A percentile compares a stretch with the other conserved stretches of the same genome.
These are phyloP conservation scores for Fraxinus sp. DNA, from an alignment of 305 asterid species.

Conservation along the genomic window DNA sequence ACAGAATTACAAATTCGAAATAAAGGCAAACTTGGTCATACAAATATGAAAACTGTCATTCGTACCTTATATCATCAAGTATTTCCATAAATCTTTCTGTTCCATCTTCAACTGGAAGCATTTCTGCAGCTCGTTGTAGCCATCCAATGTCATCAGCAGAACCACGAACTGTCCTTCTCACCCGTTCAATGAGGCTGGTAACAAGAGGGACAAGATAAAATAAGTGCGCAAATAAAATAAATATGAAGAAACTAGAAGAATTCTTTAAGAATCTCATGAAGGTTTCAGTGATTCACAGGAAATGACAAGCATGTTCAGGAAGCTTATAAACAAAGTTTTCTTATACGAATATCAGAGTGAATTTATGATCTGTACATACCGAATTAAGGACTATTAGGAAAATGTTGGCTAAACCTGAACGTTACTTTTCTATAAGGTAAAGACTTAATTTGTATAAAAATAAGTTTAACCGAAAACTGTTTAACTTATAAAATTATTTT, in stretches of 20 bases:
- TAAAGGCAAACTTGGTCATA: neutral
- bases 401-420: neutral
- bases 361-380: neutral
- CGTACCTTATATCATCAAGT: conserved; percentile 74
- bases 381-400: neutral
- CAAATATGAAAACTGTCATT: neutral
- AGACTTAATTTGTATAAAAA: neutral
- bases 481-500: neutral
- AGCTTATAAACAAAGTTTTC: neutral
- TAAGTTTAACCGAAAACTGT: neutral
- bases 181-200: conserved; percentile 74
- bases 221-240: neutral
- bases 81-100: conserved; percentile 72
- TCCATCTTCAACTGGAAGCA: conserved; percentile 92
- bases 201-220: neutral
- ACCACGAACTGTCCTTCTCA: conserved; percentile 86
- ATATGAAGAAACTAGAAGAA: neutral
- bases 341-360: neutral
- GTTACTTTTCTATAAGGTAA: neutral
- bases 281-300: neutral
- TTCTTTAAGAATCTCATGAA: neutral
- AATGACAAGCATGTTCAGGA: neutral
- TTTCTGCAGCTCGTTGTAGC: conserved; percentile 64
- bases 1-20: conserved; percentile 13
- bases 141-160: conserved; percentile 98